Percentiles rank a stretch among this genome's conserved stretches.
Evolutionary conservation across 495 filamentous ascomycete genomes (phyloP).

Genomic region (Hypoxylon subgilvum): DNA sequence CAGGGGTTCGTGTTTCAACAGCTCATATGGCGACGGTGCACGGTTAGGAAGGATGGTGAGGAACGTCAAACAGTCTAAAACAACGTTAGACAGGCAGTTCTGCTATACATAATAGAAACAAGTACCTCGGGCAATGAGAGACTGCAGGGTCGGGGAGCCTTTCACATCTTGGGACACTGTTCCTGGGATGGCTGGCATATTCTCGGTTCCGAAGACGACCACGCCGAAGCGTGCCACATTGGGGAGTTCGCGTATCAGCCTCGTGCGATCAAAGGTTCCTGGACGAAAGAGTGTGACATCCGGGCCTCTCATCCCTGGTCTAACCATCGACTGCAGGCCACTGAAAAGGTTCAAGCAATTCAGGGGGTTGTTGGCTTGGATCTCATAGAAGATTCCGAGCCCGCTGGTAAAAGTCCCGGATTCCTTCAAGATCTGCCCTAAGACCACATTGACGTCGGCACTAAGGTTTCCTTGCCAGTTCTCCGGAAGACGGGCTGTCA

Average conservation of each 20-base stretch:
- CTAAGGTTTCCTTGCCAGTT: slow-evolving; percentile 50
- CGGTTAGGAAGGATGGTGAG: slow-evolving; percentile 44
- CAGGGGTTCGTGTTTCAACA: slow-evolving; percentile 43
- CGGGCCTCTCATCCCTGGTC: slow-evolving; percentile 49
- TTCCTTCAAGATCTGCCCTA: slow-evolving; percentile 50
- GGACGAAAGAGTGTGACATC: slow-evolving; percentile 51
- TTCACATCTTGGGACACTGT: neutral
- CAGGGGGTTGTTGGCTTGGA: slow-evolving; percentile 35
- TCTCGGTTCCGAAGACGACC: slow-evolving; percentile 45
- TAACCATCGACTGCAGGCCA: slow-evolving; percentile 18
- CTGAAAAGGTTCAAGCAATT: too few relatives aligned
- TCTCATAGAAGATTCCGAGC: slow-evolving; percentile 50
- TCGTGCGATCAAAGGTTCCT: slow-evolving; percentile 49
- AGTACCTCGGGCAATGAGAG: slow-evolving; percentile 3
- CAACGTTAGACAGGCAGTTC: too few relatives aligned
- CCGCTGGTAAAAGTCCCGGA: slow-evolving; percentile 52
- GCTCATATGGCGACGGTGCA: slow-evolving; percentile 48
- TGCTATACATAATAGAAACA: neutral
- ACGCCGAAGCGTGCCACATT: slow-evolving; percentile 47
- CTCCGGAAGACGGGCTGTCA: slow-evolving; percentile 44
- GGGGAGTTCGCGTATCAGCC: slow-evolving; percentile 48
- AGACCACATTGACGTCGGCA: slow-evolving; percentile 52
- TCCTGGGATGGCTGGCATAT: slow-evolving; percentile 25
- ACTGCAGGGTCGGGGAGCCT: neutral
- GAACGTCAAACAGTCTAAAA: slow-evolving; percentile 34